These are phyloP conservation scores for Rhodotorula kratochvilovae DNA, from an alignment of 768 basidiomycete genomes.

Conservation along the genomic window DNA sequence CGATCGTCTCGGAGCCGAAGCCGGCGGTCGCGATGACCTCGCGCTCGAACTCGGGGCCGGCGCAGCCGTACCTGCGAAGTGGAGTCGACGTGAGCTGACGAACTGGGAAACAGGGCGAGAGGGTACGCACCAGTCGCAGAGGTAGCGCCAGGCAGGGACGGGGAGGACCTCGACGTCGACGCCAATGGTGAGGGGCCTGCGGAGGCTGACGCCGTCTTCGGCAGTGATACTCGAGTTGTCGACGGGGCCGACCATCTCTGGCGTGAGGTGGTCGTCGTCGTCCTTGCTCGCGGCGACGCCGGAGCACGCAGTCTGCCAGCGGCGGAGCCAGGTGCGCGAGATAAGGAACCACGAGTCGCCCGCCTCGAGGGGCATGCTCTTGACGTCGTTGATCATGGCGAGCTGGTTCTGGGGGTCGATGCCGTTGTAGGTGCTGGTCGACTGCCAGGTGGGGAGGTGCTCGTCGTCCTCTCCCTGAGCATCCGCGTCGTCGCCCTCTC, in stretches of 20 bases:
- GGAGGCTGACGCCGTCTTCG: conserved; percentile 52
- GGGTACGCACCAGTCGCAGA: conserved; percentile 62
- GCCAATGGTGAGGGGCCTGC: conserved; percentile 54
- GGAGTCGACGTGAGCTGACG: too few species aligned
- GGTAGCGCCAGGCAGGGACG: conserved; percentile 62
- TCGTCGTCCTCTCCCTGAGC: conserved; percentile 5
- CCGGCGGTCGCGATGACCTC: conserved; percentile 61
- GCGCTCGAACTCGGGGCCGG: conserved; percentile 59
- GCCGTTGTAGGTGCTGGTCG: conserved; percentile 42
- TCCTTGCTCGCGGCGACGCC: conserved; percentile 48
- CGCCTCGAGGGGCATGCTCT: conserved; percentile 53
- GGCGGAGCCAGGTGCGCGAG: conserved; percentile 64
- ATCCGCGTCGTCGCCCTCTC: conserved; percentile 1
- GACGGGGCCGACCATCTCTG: conserved; percentile 56
- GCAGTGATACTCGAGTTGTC: conserved; percentile 67
- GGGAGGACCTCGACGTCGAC: conserved; percentile 70
- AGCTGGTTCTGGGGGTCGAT: conserved; percentile 53
- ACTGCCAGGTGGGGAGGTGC: conserved; percentile 39
- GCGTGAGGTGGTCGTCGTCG: conserved; percentile 56
- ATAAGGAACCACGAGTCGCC: conserved; percentile 79
- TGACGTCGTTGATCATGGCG: conserved; percentile 52
- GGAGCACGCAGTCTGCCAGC: conserved; percentile 67
- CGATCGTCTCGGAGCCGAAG: conserved; percentile 57
- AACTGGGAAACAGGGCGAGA: too few species aligned
- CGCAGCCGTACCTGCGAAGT: conserved; percentile 63